Percentiles rank a stretch among this genome's conserved stretches.
These are phyloP conservation scores for Pseudofabraea citricarpa DNA, from an alignment of 2,329 filamentous ascomycete species.

Conservation along the genomic window DNA sequence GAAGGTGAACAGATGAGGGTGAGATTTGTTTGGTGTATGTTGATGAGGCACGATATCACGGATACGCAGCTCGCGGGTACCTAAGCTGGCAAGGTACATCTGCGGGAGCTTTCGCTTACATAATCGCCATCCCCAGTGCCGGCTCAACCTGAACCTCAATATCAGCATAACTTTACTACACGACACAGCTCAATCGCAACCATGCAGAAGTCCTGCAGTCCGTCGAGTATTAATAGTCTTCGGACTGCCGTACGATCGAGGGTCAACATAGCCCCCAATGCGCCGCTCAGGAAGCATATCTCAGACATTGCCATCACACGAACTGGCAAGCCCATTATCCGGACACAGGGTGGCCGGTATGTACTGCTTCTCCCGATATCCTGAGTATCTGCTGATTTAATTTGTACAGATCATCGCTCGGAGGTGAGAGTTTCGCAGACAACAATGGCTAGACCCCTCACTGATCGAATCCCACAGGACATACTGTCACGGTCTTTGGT, in stretches of 20 bases:
- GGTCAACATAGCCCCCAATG: constrained; percentile 33
- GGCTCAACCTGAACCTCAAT: too few species aligned
- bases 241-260: constrained; percentile 49
- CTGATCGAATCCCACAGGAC: constrained; percentile 51
- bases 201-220: constrained; percentile 34
- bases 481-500: constrained; percentile 96
- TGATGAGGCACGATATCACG: too few species aligned
- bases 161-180: too few species aligned
- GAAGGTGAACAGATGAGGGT: too few species aligned
- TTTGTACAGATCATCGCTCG: constrained; percentile 66
- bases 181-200: constrained; percentile 5
- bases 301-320: constrained; percentile 91
- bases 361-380: too few species aligned
- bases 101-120: too few species aligned
- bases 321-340: constrained; percentile 92
- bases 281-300: constrained; percentile 47
- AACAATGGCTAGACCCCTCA: background rate
- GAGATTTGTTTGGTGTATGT: too few species aligned
- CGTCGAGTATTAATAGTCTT: constrained; percentile 49
- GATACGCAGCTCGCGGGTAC: too few species aligned
- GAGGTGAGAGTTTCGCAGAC: constrained; percentile 53
- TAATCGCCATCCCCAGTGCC: too few species aligned
- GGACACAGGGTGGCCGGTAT: constrained; percentile 84
- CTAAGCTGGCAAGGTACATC: too few species aligned
- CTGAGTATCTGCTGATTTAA: constrained; percentile 24